Percentiles rank a stretch among this genome's conserved stretches.
Evolutionary conservation across 2,329 filamentous ascomycete genomes (phyloP).

Genomic region (Diaporthe ilicicola): DNA sequence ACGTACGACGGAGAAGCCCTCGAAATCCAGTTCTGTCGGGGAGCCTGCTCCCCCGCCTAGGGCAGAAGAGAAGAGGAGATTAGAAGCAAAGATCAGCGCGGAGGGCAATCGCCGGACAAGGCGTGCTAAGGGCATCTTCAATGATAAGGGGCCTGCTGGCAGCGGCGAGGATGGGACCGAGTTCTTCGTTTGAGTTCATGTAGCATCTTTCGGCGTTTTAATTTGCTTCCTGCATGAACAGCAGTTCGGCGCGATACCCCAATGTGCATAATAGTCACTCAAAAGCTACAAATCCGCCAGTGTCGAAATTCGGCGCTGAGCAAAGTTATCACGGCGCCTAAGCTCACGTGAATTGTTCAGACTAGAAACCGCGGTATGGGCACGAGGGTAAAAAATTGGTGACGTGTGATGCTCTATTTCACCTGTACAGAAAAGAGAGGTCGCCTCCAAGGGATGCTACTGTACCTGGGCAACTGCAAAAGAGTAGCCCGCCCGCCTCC

Average conservation of each 20-base stretch:
- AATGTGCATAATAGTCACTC: background rate
- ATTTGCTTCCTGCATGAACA: background rate
- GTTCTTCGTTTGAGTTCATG: slow-evolving; percentile 65
- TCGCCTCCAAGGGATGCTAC: too few relatives aligned
- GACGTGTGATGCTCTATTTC: too few relatives aligned
- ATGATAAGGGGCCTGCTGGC: slow-evolving; percentile 17
- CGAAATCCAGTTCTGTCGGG: background rate
- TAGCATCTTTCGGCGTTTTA: slow-evolving; percentile 27
- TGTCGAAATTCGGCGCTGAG: too few relatives aligned
- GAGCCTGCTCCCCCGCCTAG: background rate
- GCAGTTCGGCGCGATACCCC: slow-evolving; percentile 13
- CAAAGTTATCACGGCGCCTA: too few relatives aligned
- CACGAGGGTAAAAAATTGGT: too few relatives aligned
- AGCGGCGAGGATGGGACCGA: slow-evolving; percentile 61
- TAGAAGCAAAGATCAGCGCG: slow-evolving; percentile 14
- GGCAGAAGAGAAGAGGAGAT: slow-evolving; percentile 25
- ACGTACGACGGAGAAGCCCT: background rate
- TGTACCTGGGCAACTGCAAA: background rate
- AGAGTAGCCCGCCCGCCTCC: too few relatives aligned
- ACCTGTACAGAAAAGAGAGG: too few relatives aligned
- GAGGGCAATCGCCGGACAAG: background rate
- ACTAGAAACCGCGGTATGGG: too few relatives aligned
- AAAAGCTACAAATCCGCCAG: background rate
- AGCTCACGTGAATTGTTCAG: too few relatives aligned
- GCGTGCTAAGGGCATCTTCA: slow-evolving; percentile 14